Evolutionary conservation across 768 basidiomycete genomes (phyloP).

Genomic region (Strobilomyces confusus): DNA sequence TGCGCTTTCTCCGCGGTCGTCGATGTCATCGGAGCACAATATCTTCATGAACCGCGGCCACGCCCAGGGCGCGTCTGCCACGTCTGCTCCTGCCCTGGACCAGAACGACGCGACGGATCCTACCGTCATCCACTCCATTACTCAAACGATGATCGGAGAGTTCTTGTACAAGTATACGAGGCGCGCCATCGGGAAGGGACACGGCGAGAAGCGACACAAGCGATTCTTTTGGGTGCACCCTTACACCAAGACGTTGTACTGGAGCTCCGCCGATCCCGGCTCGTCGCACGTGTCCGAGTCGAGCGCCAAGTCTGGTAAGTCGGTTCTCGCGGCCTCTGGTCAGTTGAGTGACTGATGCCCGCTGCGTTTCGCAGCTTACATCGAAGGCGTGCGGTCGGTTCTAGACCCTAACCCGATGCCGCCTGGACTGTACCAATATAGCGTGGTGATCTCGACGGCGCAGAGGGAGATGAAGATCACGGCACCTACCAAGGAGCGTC

Average conservation of each 20-base stretch:
- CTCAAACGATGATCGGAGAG: constrained; percentile 99
- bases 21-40: constrained; percentile 76
- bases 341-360: background rate
- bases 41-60: constrained; percentile 41
- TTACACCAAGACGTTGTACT: constrained; percentile 96
- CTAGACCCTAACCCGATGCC: constrained; percentile 95
- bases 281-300: constrained; percentile 85
- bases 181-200: constrained; percentile 81
- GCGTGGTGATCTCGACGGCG: constrained; percentile 87
- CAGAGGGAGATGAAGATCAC: constrained; percentile 98
- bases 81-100: constrained; percentile 38
- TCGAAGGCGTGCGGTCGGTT: constrained; percentile 88
- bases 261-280: constrained; percentile 94
- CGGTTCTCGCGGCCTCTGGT: constrained; percentile 6
- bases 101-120: constrained; percentile 68
- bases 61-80: constrained; percentile 35
- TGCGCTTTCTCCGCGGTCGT: constrained; percentile 69
- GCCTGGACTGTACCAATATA: constrained; percentile 88
- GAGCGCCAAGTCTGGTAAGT: constrained; percentile 94
- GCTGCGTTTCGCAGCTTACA: constrained; percentile 62
- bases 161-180: constrained; percentile 98
- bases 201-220: constrained; percentile 85
- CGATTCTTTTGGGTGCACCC: constrained; percentile 99
- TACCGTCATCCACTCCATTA: constrained; percentile 89
- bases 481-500: constrained; percentile 91